Evolutionary conservation across 192 early-diverging fungal species (phyloP), one percentile per base, ranked within the genome.

Genomic region (Entrophospora sp.): DNA sequence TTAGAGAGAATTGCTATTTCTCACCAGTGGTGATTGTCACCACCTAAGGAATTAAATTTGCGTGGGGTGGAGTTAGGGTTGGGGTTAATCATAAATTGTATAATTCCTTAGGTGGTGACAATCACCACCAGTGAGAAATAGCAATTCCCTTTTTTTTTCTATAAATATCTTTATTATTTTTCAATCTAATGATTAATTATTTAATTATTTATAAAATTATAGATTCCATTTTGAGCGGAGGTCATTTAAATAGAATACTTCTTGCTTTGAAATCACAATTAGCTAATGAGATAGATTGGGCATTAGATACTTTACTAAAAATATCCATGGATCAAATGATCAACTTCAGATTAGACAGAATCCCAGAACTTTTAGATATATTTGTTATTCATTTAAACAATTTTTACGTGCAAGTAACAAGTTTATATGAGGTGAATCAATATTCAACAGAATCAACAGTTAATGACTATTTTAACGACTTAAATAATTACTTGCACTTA

Each of bases 231-330:
- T 66, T 91, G 12, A 58, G 77, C 2, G 89, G 86, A 32, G 84
- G 85, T 12, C 77, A 80, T 71, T 81, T 85, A 32, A 88, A 85
- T 69, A 81, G 90, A 38, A 77, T 92, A 28, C 70, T 88, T 5
- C 75, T 91, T 6, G 82, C 91, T 6, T 75, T 94, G 8, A 79
- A 85, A 61, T 94, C 92, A n/a, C 69, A 71, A 27, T 74, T 94
- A 9, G 88, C 91, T 16, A 94, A 94, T 67, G 92, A 94, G 73
- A 69, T 91, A 4, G 92, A 94, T 58, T 93, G 92, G 91, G 90
- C 90, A 2, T 91, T 94, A 69, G 84, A 83, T 65, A 85, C 82
- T 40, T 83, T 94, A 13, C 74, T 91, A 53, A 81, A 85, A 30
- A 69, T 92, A 6, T 89, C 90, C 18, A 81, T 69, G 55, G 79